These are phyloP conservation scores for Russula emetica DNA, from an alignment of 768 basidiomycete genomes.

Conservation along the genomic window DNA sequence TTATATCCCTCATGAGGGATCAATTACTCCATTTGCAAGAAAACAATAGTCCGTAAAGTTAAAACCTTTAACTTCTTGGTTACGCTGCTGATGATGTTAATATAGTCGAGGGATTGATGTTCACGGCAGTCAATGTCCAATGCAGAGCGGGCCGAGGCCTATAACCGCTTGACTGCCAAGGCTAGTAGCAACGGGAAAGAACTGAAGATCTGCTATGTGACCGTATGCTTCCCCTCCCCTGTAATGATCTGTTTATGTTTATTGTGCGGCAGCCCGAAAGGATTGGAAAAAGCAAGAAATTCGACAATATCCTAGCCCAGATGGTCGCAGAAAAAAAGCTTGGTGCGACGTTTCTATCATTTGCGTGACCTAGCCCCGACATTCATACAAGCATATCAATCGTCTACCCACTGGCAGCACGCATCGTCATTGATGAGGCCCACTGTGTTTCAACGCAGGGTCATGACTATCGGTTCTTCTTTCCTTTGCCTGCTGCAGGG, in stretches of 20 bases:
- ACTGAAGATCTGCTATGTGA: conserved; percentile 80
- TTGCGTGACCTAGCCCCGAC: neutral
- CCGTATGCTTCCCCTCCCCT: conserved; percentile 44
- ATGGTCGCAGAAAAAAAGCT: conserved; percentile 58
- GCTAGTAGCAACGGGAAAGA: conserved; percentile 42
- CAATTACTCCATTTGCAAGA: conserved; percentile 73
- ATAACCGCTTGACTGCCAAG: conserved; percentile 46
- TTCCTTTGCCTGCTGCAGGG: neutral
- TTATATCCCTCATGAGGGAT: conserved; percentile 76
- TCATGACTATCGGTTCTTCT: conserved; percentile 76
- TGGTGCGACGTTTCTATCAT: conserved; percentile 38
- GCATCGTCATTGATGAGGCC: conserved; percentile 88
- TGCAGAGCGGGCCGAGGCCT: conserved; percentile 46
- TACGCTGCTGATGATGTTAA: neutral
- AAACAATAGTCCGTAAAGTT: conserved; percentile 47
- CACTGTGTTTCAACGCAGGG: conserved; percentile 79
- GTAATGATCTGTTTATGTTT: neutral
- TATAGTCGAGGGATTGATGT: conserved; percentile 70
- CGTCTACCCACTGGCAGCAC: conserved; percentile 40
- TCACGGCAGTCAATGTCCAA: conserved; percentile 67
- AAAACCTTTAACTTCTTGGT: no score
- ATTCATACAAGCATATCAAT: no score
- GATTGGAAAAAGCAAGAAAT: conserved; percentile 68
- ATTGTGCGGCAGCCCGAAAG: conserved; percentile 66
- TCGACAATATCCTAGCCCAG: conserved; percentile 60